Evolutionary conservation across 148 eudicot genomes (phyloP), one percentile per base, ranked within the genome.

Genomic region (Vaccinium macrocarpon): DNA sequence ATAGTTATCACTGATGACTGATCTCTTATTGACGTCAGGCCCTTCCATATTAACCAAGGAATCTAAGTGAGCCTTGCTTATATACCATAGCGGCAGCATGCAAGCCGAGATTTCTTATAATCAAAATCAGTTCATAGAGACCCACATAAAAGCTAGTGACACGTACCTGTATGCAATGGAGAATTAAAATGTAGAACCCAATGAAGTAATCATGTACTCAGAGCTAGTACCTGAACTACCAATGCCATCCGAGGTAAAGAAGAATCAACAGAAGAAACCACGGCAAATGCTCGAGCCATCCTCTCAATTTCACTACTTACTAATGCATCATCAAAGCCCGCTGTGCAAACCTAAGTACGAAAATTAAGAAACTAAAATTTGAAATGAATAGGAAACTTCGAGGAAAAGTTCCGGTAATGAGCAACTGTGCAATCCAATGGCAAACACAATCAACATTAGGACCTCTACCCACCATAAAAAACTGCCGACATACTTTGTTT

Each of bases 241-340:
- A 96, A 86, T 71, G 87, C 91, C 70, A 93, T 90, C 14, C 93
- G 87, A 82, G 99, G 98, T 85, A 93, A 86, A 76, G 94, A 91
- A 85, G 93, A 87, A 77, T 84, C 89, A 35, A 88, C 86, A 82
- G 90, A 84, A 86, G 94, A 93, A 86, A 90, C 93, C 49, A 53
- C 70, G 61, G 85, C 83, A 87, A 96, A 92, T 10, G 90, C 90
- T 87, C 57, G 89, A 83, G 93, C 87, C 92, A 96, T 83, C 84
- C 86, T 91, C 83, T 93, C 88, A 56, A 94, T 86, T 88, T 93
- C 99, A 59, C 82, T 84, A 53, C 84, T 90, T 19, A 92, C 82
- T 49, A 86, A 77, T 84, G 51, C 95, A 82, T 88, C 92, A 81
- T 91, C 95, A 87, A 85, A 86, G 51, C 93, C 95, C 57, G 79